These are phyloP conservation scores for Sarcodon aspratus DNA, from an alignment of 768 basidiomycete genomes.

Conservation along the genomic window DNA sequence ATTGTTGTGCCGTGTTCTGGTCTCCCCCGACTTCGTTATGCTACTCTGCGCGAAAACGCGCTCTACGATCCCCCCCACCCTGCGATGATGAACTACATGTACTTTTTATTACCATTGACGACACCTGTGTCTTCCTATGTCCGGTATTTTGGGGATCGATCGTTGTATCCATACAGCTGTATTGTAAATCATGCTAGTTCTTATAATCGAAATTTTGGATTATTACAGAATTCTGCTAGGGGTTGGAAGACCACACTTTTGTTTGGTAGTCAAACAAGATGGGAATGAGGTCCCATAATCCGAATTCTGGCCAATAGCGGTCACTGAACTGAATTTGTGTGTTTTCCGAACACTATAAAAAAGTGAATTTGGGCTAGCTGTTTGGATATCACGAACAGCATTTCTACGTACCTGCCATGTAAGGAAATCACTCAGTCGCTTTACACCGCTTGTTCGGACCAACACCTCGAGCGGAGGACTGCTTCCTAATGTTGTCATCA, in stretches of 20 bases:
- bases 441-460: slow-evolving; percentile 86
- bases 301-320: slow-evolving; percentile 91
- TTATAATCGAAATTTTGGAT: too few species aligned
- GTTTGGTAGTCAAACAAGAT: slow-evolving; percentile 84
- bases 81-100: too few species aligned
- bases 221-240: too few species aligned
- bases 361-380: slow-evolving; percentile 1
- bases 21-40: too few species aligned
- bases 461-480: slow-evolving; percentile 84
- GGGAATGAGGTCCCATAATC: slow-evolving; percentile 75
- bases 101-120: too few species aligned
- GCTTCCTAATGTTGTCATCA: slow-evolving; percentile 53
- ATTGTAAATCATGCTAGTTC: too few species aligned
- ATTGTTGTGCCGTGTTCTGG: too few species aligned
- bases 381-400: neutral
- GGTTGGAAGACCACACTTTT: slow-evolving; percentile 38
- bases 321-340: slow-evolving; percentile 82
- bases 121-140: too few species aligned
- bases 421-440: slow-evolving; percentile 78
- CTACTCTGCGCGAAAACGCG: too few species aligned
- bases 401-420: slow-evolving; percentile 79
- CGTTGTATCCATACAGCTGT: too few species aligned
- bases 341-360: slow-evolving; percentile 38
- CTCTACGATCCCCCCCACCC: too few species aligned
- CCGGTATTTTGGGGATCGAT: too few species aligned